Evolutionary conservation across 2,329 filamentous ascomycete genomes (phyloP).

Genomic region (Colletotrichum brevisporum): DNA sequence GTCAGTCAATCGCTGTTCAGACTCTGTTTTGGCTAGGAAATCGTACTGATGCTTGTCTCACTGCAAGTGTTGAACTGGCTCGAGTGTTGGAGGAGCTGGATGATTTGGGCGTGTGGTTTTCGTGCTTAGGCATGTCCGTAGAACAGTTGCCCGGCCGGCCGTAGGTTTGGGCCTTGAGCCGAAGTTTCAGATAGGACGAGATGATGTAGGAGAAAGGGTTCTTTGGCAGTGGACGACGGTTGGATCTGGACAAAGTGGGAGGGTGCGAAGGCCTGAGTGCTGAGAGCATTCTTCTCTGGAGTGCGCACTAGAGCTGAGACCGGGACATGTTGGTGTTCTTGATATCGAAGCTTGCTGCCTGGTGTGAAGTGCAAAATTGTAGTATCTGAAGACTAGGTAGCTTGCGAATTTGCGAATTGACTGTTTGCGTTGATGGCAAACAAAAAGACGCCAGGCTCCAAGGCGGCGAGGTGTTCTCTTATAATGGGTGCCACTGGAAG

Average conservation of each 20-base stretch:
- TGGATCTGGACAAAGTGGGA: background rate
- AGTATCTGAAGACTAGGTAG: background rate
- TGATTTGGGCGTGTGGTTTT: conserved; percentile 24
- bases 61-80: conserved; percentile 18
- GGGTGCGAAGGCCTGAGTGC: background rate
- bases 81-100: conserved; percentile 29
- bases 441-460: background rate
- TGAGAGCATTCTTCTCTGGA: conserved; percentile 27
- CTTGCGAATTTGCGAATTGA: conserved; percentile 4
- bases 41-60: conserved; percentile 31
- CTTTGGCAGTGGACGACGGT: background rate
- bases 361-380: background rate
- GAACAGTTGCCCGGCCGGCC: conserved; percentile 12
- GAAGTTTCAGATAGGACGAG: background rate
- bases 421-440: conserved; percentile 1
- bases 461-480: conserved; percentile 3
- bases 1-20: background rate
- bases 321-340: conserved; percentile 30
- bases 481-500: background rate
- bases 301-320: conserved; percentile 18
- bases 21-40: background rate
- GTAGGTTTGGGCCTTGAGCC: conserved; percentile 5
- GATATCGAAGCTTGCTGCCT: background rate
- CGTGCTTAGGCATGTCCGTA: conserved; percentile 32
- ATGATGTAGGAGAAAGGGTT: background rate